A percentile compares a stretch with the other conserved stretches of the same genome.
phyloP scores from a whole-genome alignment of 495 filamentous ascomycete genomes.

The Penicillium simplicissimum region DNA sequence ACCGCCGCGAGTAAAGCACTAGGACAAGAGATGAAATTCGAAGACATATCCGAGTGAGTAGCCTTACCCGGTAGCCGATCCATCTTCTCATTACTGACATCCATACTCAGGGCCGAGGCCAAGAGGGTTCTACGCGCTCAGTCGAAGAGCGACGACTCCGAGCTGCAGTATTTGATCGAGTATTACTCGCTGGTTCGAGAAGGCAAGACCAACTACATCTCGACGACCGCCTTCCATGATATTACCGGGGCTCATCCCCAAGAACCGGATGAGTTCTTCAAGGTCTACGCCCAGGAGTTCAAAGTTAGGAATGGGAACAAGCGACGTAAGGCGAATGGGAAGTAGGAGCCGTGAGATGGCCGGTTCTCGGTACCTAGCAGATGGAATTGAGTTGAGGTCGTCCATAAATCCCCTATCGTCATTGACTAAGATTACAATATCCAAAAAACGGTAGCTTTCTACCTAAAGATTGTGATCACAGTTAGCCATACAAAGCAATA shows the following conservation, averaged over 20 bases:
- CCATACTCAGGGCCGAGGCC: conserved; percentile 42
- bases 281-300: conserved; percentile 42
- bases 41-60: conserved; percentile 44
- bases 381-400: no score
- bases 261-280: conserved; percentile 55
- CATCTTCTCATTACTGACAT: neutral
- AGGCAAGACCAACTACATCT: conserved; percentile 62
- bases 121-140: conserved; percentile 46
- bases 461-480: no score
- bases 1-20: conserved; percentile 38
- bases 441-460: no score
- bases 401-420: no score
- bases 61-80: neutral
- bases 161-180: conserved; percentile 56
- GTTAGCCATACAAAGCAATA: no score
- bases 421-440: no score
- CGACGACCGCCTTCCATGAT: conserved; percentile 56
- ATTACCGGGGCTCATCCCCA: conserved; percentile 53
- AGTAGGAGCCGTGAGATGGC: neutral
- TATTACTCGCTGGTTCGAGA: conserved; percentile 60
- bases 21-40: conserved; percentile 46
- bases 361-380: neutral
- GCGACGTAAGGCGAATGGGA: neutral
- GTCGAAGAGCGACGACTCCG: conserved; percentile 44
- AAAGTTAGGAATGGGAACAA: neutral